These are phyloP conservation scores for Trichophyton mentagrophytes DNA, from an alignment of 2,329 filamentous ascomycete species.

Conservation along the genomic window DNA sequence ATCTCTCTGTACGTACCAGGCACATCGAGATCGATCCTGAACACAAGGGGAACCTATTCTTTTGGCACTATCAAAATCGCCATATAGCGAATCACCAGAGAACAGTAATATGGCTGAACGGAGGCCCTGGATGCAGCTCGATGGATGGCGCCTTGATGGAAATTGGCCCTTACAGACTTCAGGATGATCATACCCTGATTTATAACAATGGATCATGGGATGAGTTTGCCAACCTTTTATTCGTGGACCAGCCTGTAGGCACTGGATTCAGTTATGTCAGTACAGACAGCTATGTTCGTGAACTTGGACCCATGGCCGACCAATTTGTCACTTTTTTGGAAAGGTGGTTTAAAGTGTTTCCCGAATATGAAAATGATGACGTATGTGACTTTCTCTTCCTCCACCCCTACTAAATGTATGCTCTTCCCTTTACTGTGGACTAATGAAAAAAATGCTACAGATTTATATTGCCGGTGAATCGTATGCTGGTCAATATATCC, in stretches of 20 bases:
- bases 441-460: slow-evolving; percentile 37
- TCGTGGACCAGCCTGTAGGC: slow-evolving; percentile 93
- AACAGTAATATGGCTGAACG: slow-evolving; percentile 93
- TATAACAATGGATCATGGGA: slow-evolving; percentile 96
- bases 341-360: slow-evolving; percentile 82
- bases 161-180: slow-evolving; percentile 80
- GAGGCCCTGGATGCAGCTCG: slow-evolving; percentile 90
- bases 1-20: slow-evolving; percentile 33
- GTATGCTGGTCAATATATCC: slow-evolving; percentile 92
- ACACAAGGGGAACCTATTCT: slow-evolving; percentile 88
- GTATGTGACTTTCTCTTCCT: slow-evolving; percentile 35
- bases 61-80: slow-evolving; percentile 94
- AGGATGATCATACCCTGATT: slow-evolving; percentile 55
- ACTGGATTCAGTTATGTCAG: slow-evolving; percentile 95
- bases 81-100: slow-evolving; percentile 87
- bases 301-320: slow-evolving; percentile 75
- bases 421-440: not conserved
- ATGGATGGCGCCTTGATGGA: slow-evolving; percentile 97
- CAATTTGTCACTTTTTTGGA: slow-evolving; percentile 84
- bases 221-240: slow-evolving; percentile 92
- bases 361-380: slow-evolving; percentile 82
- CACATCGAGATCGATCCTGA: slow-evolving; percentile 82
- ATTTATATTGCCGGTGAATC: slow-evolving; percentile 93
- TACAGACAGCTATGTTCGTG: slow-evolving; percentile 71
- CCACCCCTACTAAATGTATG: no score